Base-by-base conservation (phyloP, 2,329 filamentous ascomycete species). In the Talaromyces sp. region DNA sequence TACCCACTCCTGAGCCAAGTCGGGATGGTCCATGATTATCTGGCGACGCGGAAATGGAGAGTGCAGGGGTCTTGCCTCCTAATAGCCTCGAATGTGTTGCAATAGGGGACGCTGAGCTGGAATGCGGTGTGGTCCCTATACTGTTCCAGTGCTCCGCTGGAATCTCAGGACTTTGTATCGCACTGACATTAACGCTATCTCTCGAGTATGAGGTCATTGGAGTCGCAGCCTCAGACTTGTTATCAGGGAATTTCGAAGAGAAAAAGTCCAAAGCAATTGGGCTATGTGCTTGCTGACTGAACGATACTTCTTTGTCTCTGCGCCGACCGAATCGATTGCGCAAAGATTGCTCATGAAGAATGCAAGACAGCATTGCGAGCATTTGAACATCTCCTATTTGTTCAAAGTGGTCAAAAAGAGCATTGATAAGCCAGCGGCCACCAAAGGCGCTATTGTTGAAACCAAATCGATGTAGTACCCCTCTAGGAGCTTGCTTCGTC, bases 331-430 rank as follows among this genome's bases (percentile, higher is more conserved):
- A 22, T 39, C 71, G 75, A 27, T 75, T 76, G 43, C 80, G 77
- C 13, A 75, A 75, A 66, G 81, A 79, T 22, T 83, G 80, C 69
- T 86, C 82, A 14, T 81, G 76, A 62, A 89, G 81, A 39, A 89
- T 80, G 68, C 85, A 87, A 3, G 87, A 86, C 43, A 89, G 75
- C 83, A 87, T 87, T n/a, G 86, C 87, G 39, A 89, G 80, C 84
- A 88, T 87, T 71, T 89, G 87, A 1, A 87, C 78, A 72, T 89
- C 86, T n/a, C 84, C 86, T 41, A 83, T 78, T 9, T 75, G 76
- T 70, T 89, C 87, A 66, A 86, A 89, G 73, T 88, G 81, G 10
- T 84, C 79, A 65, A 89, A 86, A 39, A 89, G 76, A 16, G 82
- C 79, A 16, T 84, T 81, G 41, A 88, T 80, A 22, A 89, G 78